Evolutionary conservation across 257 asterid species (phyloP).

Genomic region (Solanum pimpinellifolium): DNA sequence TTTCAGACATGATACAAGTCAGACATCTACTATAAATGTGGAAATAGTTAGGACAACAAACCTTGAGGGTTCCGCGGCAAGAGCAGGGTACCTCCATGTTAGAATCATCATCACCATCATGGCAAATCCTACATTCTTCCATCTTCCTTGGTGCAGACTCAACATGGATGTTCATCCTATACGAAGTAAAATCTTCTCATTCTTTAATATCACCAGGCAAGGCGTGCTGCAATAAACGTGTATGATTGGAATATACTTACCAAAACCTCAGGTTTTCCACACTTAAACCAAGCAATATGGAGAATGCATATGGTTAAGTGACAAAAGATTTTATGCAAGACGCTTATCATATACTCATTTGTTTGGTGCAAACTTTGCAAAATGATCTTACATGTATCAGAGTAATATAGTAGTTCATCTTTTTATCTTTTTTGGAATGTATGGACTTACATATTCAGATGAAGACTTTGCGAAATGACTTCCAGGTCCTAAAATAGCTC

Average conservation of each 20-base stretch:
- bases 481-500: neutral
- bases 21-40: neutral
- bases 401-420: neutral
- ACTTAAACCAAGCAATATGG: neutral
- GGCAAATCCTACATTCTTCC: slow-evolving; percentile 85
- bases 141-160: slow-evolving; percentile 25
- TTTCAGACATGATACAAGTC: neutral
- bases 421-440: neutral
- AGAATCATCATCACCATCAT: slow-evolving; percentile 65
- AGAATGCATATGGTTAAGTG: neutral
- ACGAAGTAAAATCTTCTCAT: slow-evolving; percentile 14
- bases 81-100: slow-evolving; percentile 86
- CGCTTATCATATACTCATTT: neutral
- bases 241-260: neutral
- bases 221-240: slow-evolving; percentile 4
- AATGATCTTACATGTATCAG: slow-evolving; percentile 31
- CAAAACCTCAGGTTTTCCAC: neutral
- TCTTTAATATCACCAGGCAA: slow-evolving; percentile 11
- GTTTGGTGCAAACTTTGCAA: slow-evolving; percentile 4
- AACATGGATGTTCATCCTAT: slow-evolving; percentile 41
- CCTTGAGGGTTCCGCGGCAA: slow-evolving; percentile 90
- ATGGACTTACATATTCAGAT: slow-evolving; percentile 8
- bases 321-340: neutral
- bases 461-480: neutral
- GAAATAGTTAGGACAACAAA: neutral